Evolutionary conservation across 768 basidiomycete species (phyloP).

Genomic region (Hypsizygus marmoreus): DNA sequence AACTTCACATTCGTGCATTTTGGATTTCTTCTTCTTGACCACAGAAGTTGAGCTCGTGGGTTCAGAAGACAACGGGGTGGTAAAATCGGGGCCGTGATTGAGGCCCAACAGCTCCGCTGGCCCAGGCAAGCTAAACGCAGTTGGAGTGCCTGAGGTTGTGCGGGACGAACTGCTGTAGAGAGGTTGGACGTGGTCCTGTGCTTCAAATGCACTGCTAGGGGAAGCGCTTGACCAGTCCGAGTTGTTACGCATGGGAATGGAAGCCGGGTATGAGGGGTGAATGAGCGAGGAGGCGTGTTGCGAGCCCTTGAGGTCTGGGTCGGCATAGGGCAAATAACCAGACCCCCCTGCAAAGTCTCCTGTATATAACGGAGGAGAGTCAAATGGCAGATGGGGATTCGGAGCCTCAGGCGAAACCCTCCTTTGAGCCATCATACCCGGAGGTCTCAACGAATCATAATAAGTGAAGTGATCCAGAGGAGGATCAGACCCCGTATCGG

Average conservation of each 20-base stretch:
- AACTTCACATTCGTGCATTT: conserved; percentile 55
- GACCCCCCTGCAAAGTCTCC: not conserved
- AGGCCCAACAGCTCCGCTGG: conserved; percentile 2
- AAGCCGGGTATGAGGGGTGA: conserved; percentile 20
- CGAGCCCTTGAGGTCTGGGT: not conserved
- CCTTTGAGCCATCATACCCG: not conserved
- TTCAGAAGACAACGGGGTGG: conserved; percentile 5
- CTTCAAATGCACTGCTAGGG: not conserved
- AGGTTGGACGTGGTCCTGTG: conserved; percentile 7
- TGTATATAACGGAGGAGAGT: not conserved
- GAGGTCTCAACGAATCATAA: not conserved
- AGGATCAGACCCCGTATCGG: not conserved
- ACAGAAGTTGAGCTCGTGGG: conserved; percentile 1
- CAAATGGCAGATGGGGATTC: conserved; percentile 1
- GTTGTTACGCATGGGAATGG: conserved; percentile 43
- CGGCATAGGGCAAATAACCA: conserved; percentile 2
- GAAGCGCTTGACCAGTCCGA: conserved; percentile 15
- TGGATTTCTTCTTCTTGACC: conserved; percentile 47
- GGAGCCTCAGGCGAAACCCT: conserved; percentile 1
- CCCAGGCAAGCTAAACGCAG: not conserved
- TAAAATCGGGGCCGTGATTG: conserved; percentile 1
- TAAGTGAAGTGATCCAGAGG: not conserved
- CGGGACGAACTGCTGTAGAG: conserved; percentile 1
- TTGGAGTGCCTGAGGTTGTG: conserved; percentile 4
- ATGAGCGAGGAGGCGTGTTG: not conserved